Base-by-base conservation (phyloP, 208 protist species). In the Trypanosoma boissoni region DNA sequence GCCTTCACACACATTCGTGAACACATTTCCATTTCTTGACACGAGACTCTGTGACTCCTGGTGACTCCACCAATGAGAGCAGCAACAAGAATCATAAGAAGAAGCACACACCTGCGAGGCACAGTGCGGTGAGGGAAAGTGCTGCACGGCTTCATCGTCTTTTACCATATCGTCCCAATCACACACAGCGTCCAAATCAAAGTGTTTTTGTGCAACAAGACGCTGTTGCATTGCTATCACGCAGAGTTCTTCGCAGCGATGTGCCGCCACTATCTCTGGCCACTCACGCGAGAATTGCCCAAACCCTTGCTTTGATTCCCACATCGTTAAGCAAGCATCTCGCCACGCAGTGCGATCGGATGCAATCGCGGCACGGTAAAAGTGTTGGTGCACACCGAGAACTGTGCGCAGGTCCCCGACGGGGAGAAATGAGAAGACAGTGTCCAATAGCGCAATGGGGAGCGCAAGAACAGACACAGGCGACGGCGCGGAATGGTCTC, bases 281-380 rank as follows among this genome's bases (percentile, higher is more conserved):
- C 75, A 62, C 27, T 58, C 58, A 46, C 45, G 20, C 18, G 74
- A 68, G 31, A 88, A 77, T n/a, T 65, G 60, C 27, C 56, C 53
- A 48, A 87, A 85, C 12, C 86, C 83, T 41, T 93, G 82, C 58
- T 81, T 81, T 24, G 59, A 36, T 9, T 24, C 28, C 86, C 86
- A 93, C 49, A 60, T 31, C n/a, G 36, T 39, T 37, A 88, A 50
- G 58, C 86, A 93, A 18, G 72, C 62, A 5, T 64, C 49, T 6
- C 80, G 78, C 86, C 86, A 93, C 12, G 86, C 61, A 18, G 66
- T 61, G 14, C 46, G 60, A 58, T 93, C 86, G 9, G 80, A 79
- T 32, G 43, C 65, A 8, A 71, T 76, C 44, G 86, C 86, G 41
- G 78, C 80, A 18, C 58, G 34, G 60, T 84, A 76, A 56, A 80